phyloP scores from a whole-genome alignment of 2,329 filamentous ascomycete genomes.

The Hymenoscyphus albidus region DNA sequence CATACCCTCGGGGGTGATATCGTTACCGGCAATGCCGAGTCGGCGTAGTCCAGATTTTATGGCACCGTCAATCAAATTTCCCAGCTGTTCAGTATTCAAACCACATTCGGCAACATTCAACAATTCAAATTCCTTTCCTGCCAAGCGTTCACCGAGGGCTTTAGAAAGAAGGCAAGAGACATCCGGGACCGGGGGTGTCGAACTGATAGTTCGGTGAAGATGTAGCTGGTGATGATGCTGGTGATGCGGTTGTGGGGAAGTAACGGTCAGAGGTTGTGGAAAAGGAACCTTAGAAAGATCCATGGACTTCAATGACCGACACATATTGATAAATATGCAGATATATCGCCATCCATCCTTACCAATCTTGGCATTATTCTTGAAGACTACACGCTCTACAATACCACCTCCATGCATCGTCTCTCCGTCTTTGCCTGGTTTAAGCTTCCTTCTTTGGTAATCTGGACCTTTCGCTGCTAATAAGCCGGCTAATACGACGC shows the following conservation, averaged over 20 bases:
- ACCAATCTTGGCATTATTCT: slow-evolving; percentile 83
- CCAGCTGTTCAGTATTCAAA: slow-evolving; percentile 66
- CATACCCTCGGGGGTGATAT: slow-evolving; percentile 69
- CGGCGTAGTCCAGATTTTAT: slow-evolving; percentile 72
- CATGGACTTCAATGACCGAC: slow-evolving; percentile 76
- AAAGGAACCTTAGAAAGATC: slow-evolving; percentile 85
- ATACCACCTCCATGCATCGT: slow-evolving; percentile 54
- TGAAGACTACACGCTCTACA: slow-evolving; percentile 81
- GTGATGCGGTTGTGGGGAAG: slow-evolving; percentile 17
- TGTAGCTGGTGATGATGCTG: slow-evolving; percentile 17
- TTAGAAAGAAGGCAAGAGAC: slow-evolving; percentile 66
- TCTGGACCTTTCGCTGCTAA: slow-evolving; percentile 71
- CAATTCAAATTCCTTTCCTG: slow-evolving; percentile 72
- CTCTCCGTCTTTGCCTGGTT: slow-evolving; percentile 24
- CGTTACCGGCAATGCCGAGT: slow-evolving; percentile 79
- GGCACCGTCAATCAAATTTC: slow-evolving; percentile 76
- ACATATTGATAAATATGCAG: slow-evolving; percentile 85
- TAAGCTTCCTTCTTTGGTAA: slow-evolving; percentile 32
- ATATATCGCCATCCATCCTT: slow-evolving; percentile 88
- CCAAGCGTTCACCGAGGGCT: slow-evolving; percentile 72
- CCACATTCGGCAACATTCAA: slow-evolving; percentile 78
- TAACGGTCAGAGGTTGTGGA: slow-evolving; percentile 43
- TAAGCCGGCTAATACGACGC: slow-evolving; percentile 81
- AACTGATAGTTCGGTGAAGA: slow-evolving; percentile 24
- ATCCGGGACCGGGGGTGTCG: slow-evolving; percentile 28